phyloP scores from a whole-genome alignment of 768 basidiomycete species.

The Tricholoma saponaceum region DNA sequence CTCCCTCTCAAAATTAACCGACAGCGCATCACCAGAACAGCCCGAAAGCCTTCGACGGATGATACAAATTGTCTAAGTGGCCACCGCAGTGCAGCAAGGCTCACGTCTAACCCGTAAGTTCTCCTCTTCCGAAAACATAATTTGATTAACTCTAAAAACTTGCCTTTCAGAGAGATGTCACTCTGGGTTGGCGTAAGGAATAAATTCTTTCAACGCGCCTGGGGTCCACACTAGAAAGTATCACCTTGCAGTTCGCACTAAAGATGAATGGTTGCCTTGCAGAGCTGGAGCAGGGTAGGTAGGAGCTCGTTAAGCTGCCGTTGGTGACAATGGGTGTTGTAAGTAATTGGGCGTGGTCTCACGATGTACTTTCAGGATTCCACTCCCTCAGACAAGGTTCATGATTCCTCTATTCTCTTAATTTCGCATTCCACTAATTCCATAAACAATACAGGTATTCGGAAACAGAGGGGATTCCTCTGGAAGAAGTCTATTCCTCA shows the following conservation, averaged over 20 bases:
- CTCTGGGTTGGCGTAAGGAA: constrained; percentile 53
- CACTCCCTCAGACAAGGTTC: constrained; percentile 43
- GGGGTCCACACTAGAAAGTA: constrained; percentile 23
- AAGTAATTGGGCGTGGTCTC: constrained; percentile 56
- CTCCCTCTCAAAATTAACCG: constrained; percentile 15
- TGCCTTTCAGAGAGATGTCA: constrained; percentile 35
- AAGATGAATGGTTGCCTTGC: constrained; percentile 58
- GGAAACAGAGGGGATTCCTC: constrained; percentile 23
- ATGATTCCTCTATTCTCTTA: constrained; percentile 9
- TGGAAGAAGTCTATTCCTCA: constrained; percentile 53
- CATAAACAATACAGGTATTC: constrained; percentile 19
- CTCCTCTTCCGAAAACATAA: background rate
- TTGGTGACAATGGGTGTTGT: constrained; percentile 43
- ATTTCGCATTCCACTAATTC: background rate
- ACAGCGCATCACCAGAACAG: constrained; percentile 14
- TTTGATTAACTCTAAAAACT: constrained; percentile 4
- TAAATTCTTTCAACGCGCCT: constrained; percentile 49
- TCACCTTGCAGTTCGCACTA: constrained; percentile 36
- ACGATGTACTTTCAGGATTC: constrained; percentile 51
- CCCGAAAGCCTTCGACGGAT: constrained; percentile 44
- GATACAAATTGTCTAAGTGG: constrained; percentile 52
- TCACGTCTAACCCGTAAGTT: constrained; percentile 59
- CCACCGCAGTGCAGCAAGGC: constrained; percentile 66
- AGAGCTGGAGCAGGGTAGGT: constrained; percentile 70
- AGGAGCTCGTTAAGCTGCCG: constrained; percentile 66